Evolutionary conservation across 2,329 filamentous ascomycete species (phyloP), one percentile per base, ranked within the genome.

Genomic region (Harringtonia aguacate): DNA sequence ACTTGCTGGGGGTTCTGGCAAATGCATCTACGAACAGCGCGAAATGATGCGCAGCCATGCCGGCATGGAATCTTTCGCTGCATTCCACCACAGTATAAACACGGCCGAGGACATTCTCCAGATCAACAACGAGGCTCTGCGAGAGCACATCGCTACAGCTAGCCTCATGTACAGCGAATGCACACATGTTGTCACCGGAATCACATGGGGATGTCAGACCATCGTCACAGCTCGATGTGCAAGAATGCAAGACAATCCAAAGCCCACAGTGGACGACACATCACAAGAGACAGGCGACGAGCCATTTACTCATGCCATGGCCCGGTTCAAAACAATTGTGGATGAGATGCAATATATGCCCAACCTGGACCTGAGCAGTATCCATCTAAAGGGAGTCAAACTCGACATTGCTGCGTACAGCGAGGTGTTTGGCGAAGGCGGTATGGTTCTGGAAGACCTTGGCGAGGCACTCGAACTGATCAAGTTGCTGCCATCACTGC

Each of bases 101-200:
- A 43, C 40, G 31, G 40, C 13, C 8, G 31, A 39, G 13, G 40
- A 46, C 13, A 2, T 7, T 7, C 31, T 46, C 5, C 17, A 39
- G 7, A 15, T 21, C 20, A 21, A 43, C 9, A 28, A 36, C 18
- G 15, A 30, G 6, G n/a, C 18, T 20, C 18, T 46, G n/a, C 29
- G 21, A 22, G 27, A 37, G 18, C 36, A 28, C 18, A 10, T 46
- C 18, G 13, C 9, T 4, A 8, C 33, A 3, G 7, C 4, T 15
- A 4, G 17, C 8, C 39, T 43, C 15, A 2, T 36, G 2, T 6
- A 14, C n/a, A 17, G 30, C n/a, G 22, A 36, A n/a, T 13, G 15
- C 3, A 46, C 45, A 4, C 45, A 46, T 20, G 36, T 46, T 13
- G 45, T 46, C 13, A 33, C n/a, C 8, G 24, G 30, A 4, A 46